Evolutionary conservation across 306 rosid genomes (phyloP).

Genomic region (Senna siamea): DNA sequence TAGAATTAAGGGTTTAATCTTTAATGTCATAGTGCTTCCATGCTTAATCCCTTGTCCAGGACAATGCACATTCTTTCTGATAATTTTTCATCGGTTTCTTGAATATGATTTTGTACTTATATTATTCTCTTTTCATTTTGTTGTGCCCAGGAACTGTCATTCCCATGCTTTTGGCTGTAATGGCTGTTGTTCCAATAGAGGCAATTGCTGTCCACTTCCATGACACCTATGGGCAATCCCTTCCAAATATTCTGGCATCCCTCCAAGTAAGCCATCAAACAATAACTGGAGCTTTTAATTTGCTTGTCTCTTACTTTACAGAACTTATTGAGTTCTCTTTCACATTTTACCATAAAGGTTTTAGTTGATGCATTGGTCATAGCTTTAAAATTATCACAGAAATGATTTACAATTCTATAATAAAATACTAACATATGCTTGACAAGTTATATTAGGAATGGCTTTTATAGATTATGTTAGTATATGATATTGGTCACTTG

Average conservation of each 20-base stretch:
- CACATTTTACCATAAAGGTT: not conserved
- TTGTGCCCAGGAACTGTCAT: slow-evolving; percentile 56
- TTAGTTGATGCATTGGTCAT: slow-evolving; percentile 12
- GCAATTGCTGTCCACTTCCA: slow-evolving; percentile 76
- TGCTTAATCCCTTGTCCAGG: not conserved
- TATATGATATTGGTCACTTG: not conserved
- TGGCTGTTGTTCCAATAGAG: slow-evolving; percentile 64
- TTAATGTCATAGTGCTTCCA: slow-evolving; percentile 28
- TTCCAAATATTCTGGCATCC: slow-evolving; percentile 63
- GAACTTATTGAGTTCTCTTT: slow-evolving; percentile 19
- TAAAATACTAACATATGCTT: not conserved
- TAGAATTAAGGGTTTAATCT: not conserved
- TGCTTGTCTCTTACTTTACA: not conserved
- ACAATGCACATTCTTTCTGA: slow-evolving; percentile 15
- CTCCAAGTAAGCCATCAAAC: slow-evolving; percentile 58
- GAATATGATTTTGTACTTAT: not conserved
- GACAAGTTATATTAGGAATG: not conserved
- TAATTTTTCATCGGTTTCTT: not conserved
- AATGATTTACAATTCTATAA: not conserved
- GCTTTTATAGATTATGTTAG: not conserved
- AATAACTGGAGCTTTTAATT: not conserved
- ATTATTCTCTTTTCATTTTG: not conserved
- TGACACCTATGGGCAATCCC: slow-evolving; percentile 76
- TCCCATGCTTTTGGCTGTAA: slow-evolving; percentile 74
- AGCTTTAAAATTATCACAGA: not conserved